Base-by-base conservation (phyloP, 164 flowering plant species). In the Magnolia changhungtana region DNA sequence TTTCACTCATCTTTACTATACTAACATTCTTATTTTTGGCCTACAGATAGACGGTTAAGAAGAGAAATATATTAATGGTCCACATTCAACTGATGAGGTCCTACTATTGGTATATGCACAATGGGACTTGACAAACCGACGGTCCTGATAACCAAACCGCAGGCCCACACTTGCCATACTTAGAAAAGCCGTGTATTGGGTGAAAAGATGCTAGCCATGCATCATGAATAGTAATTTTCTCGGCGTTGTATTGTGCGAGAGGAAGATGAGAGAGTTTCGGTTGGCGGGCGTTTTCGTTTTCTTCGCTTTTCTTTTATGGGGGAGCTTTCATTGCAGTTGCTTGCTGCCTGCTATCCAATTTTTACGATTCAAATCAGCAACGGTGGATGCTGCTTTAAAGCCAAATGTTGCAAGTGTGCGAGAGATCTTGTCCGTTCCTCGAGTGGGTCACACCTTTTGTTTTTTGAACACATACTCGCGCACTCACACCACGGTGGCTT, bases 271-370 rank as follows among this genome's bases (percentile, higher is more conserved):
- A 21, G 24, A 7, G 23, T n/a, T n/a, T 64, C 24, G 24, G 67
- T 64, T 64, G 67, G 67, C 67, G 67, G 67, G 67, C 67, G 67
- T 64, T 64, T 64, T 64, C 67, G 67, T 64, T 64, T 64, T 64
- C 67, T 64, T 64, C 67, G 29, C 67, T 64, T 23, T 64, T 64
- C 24, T 64, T n/a, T 64, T 55, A 64, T 64, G 61, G 61, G 61
- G 29, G 29, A 9, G 61, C 61, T 55, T 55, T 55, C 61, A 55
- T 55, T 55, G 18, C 18, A 16, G 18, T 55, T 55, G 61, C 16
- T 55, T 3, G 61, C 61, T 55, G 45, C 45, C 18, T 55, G 61
- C 61, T 55, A 16, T 16, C 61, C 18, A 55, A 37, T 37, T 37
- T 37, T 37, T 37, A 37, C 45, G 4, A 37, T 3, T 37, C 45